Evolutionary conservation across 2,329 filamentous ascomycete species (phyloP), one percentile per base, ranked within the genome.

Genomic region (Penicillium sp.): DNA sequence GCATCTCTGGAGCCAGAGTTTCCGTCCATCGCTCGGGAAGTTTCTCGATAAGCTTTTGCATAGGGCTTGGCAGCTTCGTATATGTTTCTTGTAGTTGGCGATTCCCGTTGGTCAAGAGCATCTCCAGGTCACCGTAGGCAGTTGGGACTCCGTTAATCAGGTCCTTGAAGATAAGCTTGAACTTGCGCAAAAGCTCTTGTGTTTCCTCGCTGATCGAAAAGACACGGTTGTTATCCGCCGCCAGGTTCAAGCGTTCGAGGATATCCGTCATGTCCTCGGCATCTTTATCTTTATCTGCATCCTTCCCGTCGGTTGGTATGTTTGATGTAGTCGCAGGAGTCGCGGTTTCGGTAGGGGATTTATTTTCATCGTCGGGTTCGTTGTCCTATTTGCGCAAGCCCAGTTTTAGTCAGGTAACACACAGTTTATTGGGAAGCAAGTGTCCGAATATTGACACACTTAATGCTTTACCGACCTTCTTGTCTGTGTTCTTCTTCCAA

Each of bases 61-160:
- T 78, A 61, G 90, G 90, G 0, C 80, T 79, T 0, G 93, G 93
- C 41, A 97, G 82, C 59, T 85, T 75, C 16, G 79, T 78, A 66
- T 84, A 88, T 56, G 85, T 83, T 60, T 82, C 81, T 65, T 86
- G 82, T 16, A 88, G 71, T 60, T 86, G 81, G n/a, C 78, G 74
- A 58, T 86, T 84, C n/a, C 82, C 83, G 51, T 84, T 83, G 9
- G 78, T 84, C 59, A 87, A 77, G 16, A 87, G 77, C 67, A 81
- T 83, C 64, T 87, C 85, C n/a, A 99, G 86, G 70, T 99, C 94
- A 67, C 88, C 82, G 72, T 95, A 96, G 2, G 94, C 94, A 0
- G 93, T 97, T 3, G 94, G 94, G 1, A 91, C 94, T 58, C 94
- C 94, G 69, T 91, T 92, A 66, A 94, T 84, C 14, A 97, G 83